Percentiles rank a stretch among this genome's conserved stretches.
Evolutionary conservation across 2,329 filamentous ascomycete genomes (phyloP).

Genomic region (Purpureocillium lavendulum): DNA sequence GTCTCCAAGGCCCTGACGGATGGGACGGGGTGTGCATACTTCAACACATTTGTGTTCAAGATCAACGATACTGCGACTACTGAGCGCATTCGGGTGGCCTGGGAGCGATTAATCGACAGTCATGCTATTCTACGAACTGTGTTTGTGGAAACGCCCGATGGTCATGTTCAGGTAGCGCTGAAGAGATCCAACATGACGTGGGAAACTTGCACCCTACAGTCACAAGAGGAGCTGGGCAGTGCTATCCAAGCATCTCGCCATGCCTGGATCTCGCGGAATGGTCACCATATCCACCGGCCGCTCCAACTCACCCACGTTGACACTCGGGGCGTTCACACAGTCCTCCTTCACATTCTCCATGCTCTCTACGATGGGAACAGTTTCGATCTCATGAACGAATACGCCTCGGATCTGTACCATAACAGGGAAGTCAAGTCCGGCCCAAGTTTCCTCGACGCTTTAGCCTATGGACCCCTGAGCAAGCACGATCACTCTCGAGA

Average conservation of each 20-base stretch:
- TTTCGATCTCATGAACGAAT: slow-evolving; percentile 56
- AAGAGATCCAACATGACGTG: slow-evolving; percentile 34
- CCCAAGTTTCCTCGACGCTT: slow-evolving; percentile 55
- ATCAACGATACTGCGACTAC: slow-evolving; percentile 38
- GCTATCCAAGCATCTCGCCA: slow-evolving; percentile 26
- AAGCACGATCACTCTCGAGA: slow-evolving; percentile 27
- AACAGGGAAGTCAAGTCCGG: slow-evolving; percentile 17
- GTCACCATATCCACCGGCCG: slow-evolving; percentile 37
- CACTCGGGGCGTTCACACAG: slow-evolving; percentile 15
- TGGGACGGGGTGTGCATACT: slow-evolving; percentile 55
- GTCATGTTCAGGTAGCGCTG: slow-evolving; percentile 65
- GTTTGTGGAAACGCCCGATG: slow-evolving; percentile 67
- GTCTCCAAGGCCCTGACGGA: slow-evolving; percentile 58
- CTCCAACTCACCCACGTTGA: slow-evolving; percentile 39
- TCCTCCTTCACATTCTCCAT: slow-evolving; percentile 72
- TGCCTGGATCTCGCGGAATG: slow-evolving; percentile 48
- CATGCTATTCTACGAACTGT: slow-evolving; percentile 62
- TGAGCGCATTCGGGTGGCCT: slow-evolving; percentile 44
- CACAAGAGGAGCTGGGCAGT: slow-evolving; percentile 19
- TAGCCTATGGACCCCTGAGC: slow-evolving; percentile 61
- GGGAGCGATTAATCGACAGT: slow-evolving; percentile 40
- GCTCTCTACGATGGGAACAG: slow-evolving; percentile 81
- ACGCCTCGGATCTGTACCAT: slow-evolving; percentile 30
- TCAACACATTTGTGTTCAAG: slow-evolving; percentile 62
- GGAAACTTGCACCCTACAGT: slow-evolving; percentile 24